Conservation (phyloP, 176 grass and related monocot species). For the Triticum urartu region DNA sequence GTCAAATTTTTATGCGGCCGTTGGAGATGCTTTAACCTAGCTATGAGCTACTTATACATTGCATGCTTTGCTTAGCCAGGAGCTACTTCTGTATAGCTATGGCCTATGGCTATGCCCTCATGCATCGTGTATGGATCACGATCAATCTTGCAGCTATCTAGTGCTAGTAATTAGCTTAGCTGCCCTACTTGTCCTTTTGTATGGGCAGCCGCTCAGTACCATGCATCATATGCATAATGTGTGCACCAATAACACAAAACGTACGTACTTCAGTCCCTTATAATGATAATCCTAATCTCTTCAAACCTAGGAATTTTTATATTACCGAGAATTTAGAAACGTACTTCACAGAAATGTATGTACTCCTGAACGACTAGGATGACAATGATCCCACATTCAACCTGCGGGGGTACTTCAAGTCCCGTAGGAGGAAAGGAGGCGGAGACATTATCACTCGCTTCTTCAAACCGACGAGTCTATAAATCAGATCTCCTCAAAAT, state of each 20-base stretch:
- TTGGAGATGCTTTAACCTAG: neutral
- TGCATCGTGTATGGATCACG: neutral
- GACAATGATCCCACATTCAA: too few species aligned
- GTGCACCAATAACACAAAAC: neutral
- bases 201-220: neutral
- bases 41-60: neutral
- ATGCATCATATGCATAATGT: neutral
- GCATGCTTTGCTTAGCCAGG: neutral
- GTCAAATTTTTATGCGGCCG: too few species aligned
- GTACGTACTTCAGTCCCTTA: neutral
- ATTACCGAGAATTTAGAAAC: too few species aligned
- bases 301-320: neutral
- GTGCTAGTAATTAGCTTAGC: neutral
- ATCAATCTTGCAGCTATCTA: neutral
- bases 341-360: too few species aligned
- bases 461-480: too few species aligned
- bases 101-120: neutral
- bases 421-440: too few species aligned
- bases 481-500: too few species aligned
- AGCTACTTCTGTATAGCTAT: neutral
- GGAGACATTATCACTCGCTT: too few species aligned
- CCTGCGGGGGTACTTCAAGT: too few species aligned
- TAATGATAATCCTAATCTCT: neutral
- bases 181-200: conserved; percentile 3
- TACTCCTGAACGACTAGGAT: too few species aligned